A percentile compares a stretch with the other conserved stretches of the same genome.
phyloP scores from a whole-genome alignment of 2,329 filamentous ascomycete genomes.

The Neofusicoccum parvum region DNA sequence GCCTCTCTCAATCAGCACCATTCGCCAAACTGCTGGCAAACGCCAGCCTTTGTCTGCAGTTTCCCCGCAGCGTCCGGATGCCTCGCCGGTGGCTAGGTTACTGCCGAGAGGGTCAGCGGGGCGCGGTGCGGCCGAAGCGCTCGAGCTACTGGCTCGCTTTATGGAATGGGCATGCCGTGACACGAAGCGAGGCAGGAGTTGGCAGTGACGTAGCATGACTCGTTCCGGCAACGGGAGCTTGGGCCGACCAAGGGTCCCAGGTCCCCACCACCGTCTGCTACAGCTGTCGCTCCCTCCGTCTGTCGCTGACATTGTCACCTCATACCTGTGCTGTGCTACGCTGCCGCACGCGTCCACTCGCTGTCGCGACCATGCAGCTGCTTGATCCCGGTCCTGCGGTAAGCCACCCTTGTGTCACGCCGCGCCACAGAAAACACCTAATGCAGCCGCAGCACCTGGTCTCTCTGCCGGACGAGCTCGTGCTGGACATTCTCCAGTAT shows the following conservation, averaged over 20 bases:
- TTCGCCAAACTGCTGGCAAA: too few relatives aligned
- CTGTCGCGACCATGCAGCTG: not conserved
- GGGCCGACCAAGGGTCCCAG: not conserved
- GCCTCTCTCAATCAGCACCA: too few relatives aligned
- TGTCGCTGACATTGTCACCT: not conserved
- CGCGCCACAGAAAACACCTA: not conserved
- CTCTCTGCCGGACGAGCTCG: constrained; percentile 44
- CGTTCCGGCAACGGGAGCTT: not conserved
- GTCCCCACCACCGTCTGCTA: not conserved
- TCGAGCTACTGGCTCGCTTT: too few relatives aligned
- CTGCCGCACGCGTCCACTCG: not conserved
- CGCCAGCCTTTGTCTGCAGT: too few relatives aligned
- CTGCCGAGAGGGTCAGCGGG: too few relatives aligned
- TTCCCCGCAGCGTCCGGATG: too few relatives aligned
- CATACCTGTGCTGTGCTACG: not conserved
- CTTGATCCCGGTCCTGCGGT: not conserved
- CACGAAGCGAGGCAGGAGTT: not conserved
- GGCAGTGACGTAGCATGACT: constrained; percentile 5
- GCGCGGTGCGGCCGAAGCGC: too few relatives aligned
- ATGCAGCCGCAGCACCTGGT: not conserved
- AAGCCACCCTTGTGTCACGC: not conserved
- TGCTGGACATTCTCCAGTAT: constrained; percentile 42
- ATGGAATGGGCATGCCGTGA: not conserved
- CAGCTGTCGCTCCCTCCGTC: not conserved
- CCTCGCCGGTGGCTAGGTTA: too few relatives aligned